Conservation (phyloP, 768 basidiomycete species). For the Dentipellis fragilis region DNA sequence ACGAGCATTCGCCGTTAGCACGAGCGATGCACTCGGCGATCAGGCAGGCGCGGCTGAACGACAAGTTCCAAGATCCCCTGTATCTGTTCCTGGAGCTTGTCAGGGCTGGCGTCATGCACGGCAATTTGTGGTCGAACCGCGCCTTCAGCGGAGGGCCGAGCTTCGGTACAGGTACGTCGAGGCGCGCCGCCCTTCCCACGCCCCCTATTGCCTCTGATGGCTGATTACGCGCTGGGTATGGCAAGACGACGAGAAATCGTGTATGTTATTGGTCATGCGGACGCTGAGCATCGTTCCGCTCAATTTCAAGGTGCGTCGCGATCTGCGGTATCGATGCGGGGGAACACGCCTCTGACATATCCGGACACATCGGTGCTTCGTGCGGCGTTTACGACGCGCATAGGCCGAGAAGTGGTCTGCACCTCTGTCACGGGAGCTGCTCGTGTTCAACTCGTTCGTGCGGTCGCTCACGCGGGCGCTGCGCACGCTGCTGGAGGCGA, state of each 20-base stretch:
- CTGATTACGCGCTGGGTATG: constrained; percentile 10
- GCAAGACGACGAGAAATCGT: constrained; percentile 83
- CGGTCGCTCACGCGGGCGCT: constrained; percentile 85
- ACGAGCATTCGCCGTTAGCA: constrained; percentile 83
- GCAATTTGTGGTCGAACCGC: constrained; percentile 78
- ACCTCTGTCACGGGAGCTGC: constrained; percentile 88
- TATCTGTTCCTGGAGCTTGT: constrained; percentile 94
- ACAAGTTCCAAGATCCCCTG: constrained; percentile 96
- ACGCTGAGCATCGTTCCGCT: constrained; percentile 92
- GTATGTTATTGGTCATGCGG: constrained; percentile 94
- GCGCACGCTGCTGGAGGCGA: constrained; percentile 83
- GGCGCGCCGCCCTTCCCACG: constrained; percentile 12
- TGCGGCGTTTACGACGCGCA: constrained; percentile 2
- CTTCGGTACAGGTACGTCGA: constrained; percentile 72
- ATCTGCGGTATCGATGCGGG: neutral
- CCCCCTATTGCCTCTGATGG: constrained; percentile 7
- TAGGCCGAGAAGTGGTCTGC: constrained; percentile 91
- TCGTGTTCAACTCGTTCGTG: constrained; percentile 98
- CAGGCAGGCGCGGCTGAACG: constrained; percentile 72
- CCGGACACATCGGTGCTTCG: neutral
- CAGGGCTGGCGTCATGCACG: constrained; percentile 94
- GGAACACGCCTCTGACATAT: neutral
- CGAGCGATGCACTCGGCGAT: constrained; percentile 85
- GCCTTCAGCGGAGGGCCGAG: constrained; percentile 92
- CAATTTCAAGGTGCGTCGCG: constrained; percentile 71